A percentile compares a stretch with the other conserved stretches of the same genome.
Conservation (phyloP, 331 rosid genomes). For the Malus hybrid region DNA sequence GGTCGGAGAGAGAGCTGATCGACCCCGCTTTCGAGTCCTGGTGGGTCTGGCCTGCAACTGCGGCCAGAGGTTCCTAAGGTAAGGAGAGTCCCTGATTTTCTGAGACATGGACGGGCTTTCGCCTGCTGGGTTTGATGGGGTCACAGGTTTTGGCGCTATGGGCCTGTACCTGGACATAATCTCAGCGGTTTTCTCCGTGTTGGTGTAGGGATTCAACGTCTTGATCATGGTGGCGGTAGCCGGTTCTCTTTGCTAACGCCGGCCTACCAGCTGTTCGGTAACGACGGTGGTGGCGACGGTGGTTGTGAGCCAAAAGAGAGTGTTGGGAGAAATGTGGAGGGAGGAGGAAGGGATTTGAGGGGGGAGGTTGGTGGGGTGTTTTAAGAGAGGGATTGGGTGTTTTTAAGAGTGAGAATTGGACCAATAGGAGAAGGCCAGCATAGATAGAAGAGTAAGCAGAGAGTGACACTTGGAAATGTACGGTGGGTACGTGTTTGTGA, state of each 20-base stretch:
- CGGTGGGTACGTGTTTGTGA: slow-evolving; percentile 71
- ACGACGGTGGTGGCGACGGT: neutral
- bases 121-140: slow-evolving; percentile 19
- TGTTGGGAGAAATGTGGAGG: neutral
- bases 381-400: neutral
- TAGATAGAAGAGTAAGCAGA: slow-evolving; percentile 35
- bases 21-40: slow-evolving; percentile 68
- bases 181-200: slow-evolving; percentile 79
- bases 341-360: neutral
- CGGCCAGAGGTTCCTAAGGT: slow-evolving; percentile 77
- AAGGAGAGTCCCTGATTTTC: slow-evolving; percentile 70
- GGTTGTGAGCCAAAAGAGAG: neutral
- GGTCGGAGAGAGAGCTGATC: slow-evolving; percentile 44
- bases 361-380: neutral
- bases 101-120: slow-evolving; percentile 41
- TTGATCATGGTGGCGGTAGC: slow-evolving; percentile 52
- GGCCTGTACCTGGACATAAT: slow-evolving; percentile 95
- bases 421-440: slow-evolving; percentile 59
- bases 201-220: slow-evolving; percentile 56
- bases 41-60: slow-evolving; percentile 87
- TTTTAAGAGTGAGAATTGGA: slow-evolving; percentile 1
- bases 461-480: slow-evolving; percentile 54
- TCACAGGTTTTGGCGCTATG: slow-evolving; percentile 90
- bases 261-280: neutral
- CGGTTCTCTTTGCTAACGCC: neutral